These are phyloP conservation scores for Gossypium rotundifolium DNA, from an alignment of 345 rosid species.

Conservation along the genomic window DNA sequence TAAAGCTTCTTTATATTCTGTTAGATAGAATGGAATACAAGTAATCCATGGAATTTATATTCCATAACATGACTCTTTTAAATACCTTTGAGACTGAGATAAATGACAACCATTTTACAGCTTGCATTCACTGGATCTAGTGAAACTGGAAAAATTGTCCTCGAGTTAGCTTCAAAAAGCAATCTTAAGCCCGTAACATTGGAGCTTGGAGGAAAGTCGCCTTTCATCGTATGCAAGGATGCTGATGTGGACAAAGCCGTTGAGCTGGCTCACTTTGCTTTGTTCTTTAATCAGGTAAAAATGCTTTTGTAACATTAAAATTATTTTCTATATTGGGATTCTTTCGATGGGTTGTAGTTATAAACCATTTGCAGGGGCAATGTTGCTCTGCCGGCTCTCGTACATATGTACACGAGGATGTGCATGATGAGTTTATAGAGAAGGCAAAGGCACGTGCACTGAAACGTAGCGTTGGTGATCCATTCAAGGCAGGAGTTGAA, in stretches of 20 bases:
- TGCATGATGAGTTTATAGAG: slow-evolving; percentile 56
- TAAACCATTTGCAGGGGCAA: slow-evolving; percentile 46
- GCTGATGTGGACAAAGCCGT: slow-evolving; percentile 64
- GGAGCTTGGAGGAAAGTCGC: slow-evolving; percentile 81
- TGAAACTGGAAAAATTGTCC: slow-evolving; percentile 40
- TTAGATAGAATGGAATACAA: background rate
- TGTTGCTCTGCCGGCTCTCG: slow-evolving; percentile 75
- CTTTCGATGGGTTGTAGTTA: background rate
- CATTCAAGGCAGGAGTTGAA: slow-evolving; percentile 49
- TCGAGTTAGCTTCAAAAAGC: slow-evolving; percentile 53
- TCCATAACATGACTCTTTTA: background rate
- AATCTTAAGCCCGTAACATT: slow-evolving; percentile 67
- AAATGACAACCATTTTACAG: slow-evolving; percentile 26
- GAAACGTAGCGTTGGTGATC: slow-evolving; percentile 57
- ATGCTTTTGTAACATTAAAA: background rate
- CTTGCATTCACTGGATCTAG: slow-evolving; percentile 76
- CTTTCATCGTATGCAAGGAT: slow-evolving; percentile 67
- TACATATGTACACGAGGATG: slow-evolving; percentile 54
- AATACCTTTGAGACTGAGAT: background rate
- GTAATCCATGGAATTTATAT: too few species aligned
- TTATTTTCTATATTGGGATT: background rate
- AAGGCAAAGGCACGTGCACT: slow-evolving; percentile 52
- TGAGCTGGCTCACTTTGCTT: slow-evolving; percentile 56
- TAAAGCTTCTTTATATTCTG: background rate
- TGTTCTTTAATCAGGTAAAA: slow-evolving; percentile 63